phyloP scores from a whole-genome alignment of 2,329 filamentous ascomycete species.

The Aspergillus tamarii region DNA sequence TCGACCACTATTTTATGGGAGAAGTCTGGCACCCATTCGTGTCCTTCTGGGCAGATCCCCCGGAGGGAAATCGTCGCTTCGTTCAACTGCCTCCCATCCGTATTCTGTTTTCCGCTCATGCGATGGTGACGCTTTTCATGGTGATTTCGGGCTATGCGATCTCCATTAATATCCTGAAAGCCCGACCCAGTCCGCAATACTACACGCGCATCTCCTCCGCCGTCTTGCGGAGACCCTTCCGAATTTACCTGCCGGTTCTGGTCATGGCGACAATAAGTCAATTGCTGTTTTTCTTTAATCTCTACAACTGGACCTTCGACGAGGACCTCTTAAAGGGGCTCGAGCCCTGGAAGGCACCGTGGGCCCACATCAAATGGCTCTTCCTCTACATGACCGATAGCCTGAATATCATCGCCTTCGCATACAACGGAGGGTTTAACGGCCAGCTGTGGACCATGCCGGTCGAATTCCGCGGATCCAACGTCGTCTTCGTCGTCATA shows the following conservation, averaged over 20 bases:
- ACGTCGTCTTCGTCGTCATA: constrained; percentile 24
- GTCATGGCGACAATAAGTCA: constrained; percentile 21
- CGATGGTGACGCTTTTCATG: constrained; percentile 58
- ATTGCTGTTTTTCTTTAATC: constrained; percentile 23
- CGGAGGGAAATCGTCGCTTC: constrained; percentile 21
- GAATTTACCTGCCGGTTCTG: constrained; percentile 26
- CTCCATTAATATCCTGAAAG: constrained; percentile 52
- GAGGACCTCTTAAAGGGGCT: constrained; percentile 19
- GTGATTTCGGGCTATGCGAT: constrained; percentile 63
- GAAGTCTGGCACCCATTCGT: constrained; percentile 24
- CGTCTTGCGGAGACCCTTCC: constrained; percentile 22
- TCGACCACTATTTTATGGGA: constrained; percentile 29
- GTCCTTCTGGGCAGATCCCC: constrained; percentile 26
- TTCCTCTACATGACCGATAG: constrained; percentile 25
- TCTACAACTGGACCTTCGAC: constrained; percentile 24
- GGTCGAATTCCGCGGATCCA: constrained; percentile 27
- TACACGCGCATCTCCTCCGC: constrained; percentile 22
- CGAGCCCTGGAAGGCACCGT: constrained; percentile 23
- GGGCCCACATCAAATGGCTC: constrained; percentile 22
- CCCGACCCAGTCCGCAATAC: constrained; percentile 15
- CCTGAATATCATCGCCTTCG: constrained; percentile 24
- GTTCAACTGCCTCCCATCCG: constrained; percentile 45
- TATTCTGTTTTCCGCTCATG: constrained; percentile 40
- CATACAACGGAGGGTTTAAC: constrained; percentile 26
- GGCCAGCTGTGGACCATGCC: constrained; percentile 31